These are phyloP conservation scores for Kurtzmaniella quercitrusa DNA, from an alignment of 1,139 yeast species.

Conservation along the genomic window DNA sequence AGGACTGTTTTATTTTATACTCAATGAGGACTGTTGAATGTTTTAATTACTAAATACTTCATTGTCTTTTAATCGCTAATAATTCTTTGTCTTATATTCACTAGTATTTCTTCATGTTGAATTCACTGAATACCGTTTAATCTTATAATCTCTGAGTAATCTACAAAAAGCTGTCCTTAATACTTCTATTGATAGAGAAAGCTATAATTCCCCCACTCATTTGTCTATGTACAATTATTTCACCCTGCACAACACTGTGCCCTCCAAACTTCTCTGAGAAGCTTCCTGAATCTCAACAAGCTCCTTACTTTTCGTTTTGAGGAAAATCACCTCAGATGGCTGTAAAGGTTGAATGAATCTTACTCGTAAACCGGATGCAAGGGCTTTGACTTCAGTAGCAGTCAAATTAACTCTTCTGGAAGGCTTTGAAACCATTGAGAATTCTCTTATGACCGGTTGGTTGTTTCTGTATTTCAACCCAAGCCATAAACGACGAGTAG, in stretches of 20 bases:
- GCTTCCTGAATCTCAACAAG: constrained; percentile 81
- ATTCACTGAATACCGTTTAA: too few species aligned
- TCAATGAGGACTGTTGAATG: too few species aligned
- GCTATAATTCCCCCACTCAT: neutral
- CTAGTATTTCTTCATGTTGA: too few species aligned
- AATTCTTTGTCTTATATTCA: too few species aligned
- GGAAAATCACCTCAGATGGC: constrained; percentile 85
- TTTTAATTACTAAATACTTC: too few species aligned
- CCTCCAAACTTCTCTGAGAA: constrained; percentile 64
- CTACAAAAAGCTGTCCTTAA: neutral
- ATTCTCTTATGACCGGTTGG: constrained; percentile 67
- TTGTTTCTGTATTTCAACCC: constrained; percentile 85
- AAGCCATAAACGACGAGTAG: constrained; percentile 87
- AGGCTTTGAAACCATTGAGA: constrained; percentile 80
- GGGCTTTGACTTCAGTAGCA: constrained; percentile 59
- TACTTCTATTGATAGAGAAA: neutral
- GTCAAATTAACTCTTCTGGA: constrained; percentile 68
- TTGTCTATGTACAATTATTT: constrained; percentile 28
- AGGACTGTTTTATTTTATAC: too few species aligned
- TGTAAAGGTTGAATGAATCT: constrained; percentile 76
- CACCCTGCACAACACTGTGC: constrained; percentile 81
- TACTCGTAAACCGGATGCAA: constrained; percentile 74
- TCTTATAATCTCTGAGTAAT: too few species aligned
- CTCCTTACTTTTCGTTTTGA: constrained; percentile 48
- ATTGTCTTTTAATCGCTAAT: too few species aligned